Base-by-base conservation (phyloP, 495 filamentous ascomycete genomes). In the Penicillium robsamsonii region DNA sequence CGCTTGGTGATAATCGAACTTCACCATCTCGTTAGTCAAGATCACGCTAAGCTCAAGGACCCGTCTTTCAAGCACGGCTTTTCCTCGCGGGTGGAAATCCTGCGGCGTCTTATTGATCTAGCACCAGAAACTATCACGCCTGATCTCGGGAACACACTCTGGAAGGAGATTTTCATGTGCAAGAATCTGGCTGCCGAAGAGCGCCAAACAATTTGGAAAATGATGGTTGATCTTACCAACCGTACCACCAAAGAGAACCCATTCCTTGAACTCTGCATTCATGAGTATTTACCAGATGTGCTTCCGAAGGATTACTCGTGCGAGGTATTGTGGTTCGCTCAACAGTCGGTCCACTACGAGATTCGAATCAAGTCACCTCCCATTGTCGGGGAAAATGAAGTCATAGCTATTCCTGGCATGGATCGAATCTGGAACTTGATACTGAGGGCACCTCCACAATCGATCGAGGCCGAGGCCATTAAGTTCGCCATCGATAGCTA, bases 361-460 rank as follows among this genome's bases (percentile, higher is more conserved):
- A 61, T 75, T 27, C 71, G 75, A n/a, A 69, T 76, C 60, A 68
- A 75, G 20, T 71, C 74, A 4, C 68, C 72, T 9, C 55, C 66
- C 4, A 52, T 66, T 24, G 70, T 69, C 4, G 66, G 60, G 11
- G 80, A 79, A 33, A 67, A 79, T 55, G 72, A 77, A 29, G 65
- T 79, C 7, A 72, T 85, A 20, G 63, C 76, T 13, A 78, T 87
- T 48, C 75, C 80, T 17, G 88, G 86, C 9, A 78, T 89, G 47
- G 89, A 94, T 50, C 79, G 90, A 41, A 75, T 97, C 46, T 97
- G 93, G 93, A 83, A 81, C 15, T 84, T 96, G 63, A 85, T 93
- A 17, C 66, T 96, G 46, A 84, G 79, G 18, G 85, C 89, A 12
- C 84, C 84, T 4, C 74, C 79, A n/a, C 79, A 81, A 43, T 86